Percentiles rank a stretch among this genome's conserved stretches.
Evolutionary conservation across 192 early-diverging fungal species (phyloP).

Genomic region (Podila verticillata): DNA sequence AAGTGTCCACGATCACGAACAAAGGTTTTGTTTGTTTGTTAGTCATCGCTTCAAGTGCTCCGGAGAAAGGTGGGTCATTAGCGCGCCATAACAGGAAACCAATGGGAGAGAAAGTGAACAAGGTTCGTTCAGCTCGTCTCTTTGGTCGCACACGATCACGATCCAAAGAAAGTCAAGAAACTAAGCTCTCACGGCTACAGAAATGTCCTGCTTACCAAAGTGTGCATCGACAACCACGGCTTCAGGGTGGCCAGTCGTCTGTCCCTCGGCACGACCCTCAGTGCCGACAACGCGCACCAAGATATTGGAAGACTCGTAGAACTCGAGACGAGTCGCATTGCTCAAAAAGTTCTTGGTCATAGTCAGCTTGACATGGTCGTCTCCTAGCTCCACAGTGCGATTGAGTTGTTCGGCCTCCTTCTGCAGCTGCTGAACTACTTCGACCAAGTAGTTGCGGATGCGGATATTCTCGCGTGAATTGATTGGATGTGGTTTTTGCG

Average conservation of each 20-base stretch:
- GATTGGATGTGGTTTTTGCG: constrained; percentile 37
- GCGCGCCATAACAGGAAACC: neutral
- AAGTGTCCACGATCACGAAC: neutral
- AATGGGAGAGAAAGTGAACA: neutral
- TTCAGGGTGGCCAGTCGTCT: constrained; percentile 33
- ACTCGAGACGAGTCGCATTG: constrained; percentile 31
- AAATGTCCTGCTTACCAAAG: constrained; percentile 54
- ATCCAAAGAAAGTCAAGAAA: no score
- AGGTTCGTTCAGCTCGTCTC: no score
- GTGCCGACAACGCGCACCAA: constrained; percentile 69
- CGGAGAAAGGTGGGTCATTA: neutral
- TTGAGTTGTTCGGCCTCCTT: constrained; percentile 21
- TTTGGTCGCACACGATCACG: no score
- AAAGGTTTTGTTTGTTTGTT: neutral
- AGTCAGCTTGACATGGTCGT: constrained; percentile 37
- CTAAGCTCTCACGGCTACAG: no score
- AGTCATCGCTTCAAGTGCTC: neutral
- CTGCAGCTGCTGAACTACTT: constrained; percentile 27
- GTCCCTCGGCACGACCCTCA: constrained; percentile 36
- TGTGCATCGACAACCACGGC: constrained; percentile 75
- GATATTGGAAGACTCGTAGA: constrained; percentile 63
- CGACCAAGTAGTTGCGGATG: constrained; percentile 23
- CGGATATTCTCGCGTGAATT: constrained; percentile 48
- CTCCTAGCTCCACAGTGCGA: constrained; percentile 25
- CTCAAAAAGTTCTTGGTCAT: constrained; percentile 21